Evolutionary conservation across 768 basidiomycete genomes (phyloP), one percentile per base, ranked within the genome.

Genomic region (Artomyces pyxidatus): DNA sequence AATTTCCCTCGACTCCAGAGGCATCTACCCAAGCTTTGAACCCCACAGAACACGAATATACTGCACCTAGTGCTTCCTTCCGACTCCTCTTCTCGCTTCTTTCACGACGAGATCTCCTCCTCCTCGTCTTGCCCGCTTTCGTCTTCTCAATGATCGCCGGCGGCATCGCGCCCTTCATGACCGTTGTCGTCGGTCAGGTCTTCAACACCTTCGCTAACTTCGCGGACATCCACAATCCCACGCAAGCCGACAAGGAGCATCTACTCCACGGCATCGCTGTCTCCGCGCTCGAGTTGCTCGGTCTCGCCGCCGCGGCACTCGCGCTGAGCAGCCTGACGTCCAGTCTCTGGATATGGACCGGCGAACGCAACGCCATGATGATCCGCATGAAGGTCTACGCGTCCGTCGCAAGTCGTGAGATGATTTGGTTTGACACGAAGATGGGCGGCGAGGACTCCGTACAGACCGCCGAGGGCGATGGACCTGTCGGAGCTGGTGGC

Each of bases 391-490:
- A 69, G 42, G 84, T 94, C 6, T 95, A 88, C 61, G 59, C 63
- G 3, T 76, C 81, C 2, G 78, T 96, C 23, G 74, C 79, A 14
- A 61, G 59, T 21, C 85, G 83, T 59, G 81, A 83, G 19, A 85
- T 95, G 78, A 73, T 74, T n/a, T 96, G 94, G 93, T 96, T 91
- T 62, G 93, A 96, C 66, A 65, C 77, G 35, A 82, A 87, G 49
- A 83, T 85, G 75, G 80, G 78, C 46, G 66, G 68, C 8, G 81
- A 80, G 21, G 73, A 71, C 32, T 64, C 72, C 21, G 69, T 66
- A 6, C 60, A 66, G 30, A 55, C 62, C 45, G 59, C 63, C 39
- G 70, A 74, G 28, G 67, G 65, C 27, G 64, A 74, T 37, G 75
- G 76, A 22, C 74, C 78, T 32, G 69, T 83, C 42, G 88, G 89